These are phyloP conservation scores for Globisporangium echinulatum DNA, from an alignment of 352 stramenopile genomes.

Conservation along the genomic window DNA sequence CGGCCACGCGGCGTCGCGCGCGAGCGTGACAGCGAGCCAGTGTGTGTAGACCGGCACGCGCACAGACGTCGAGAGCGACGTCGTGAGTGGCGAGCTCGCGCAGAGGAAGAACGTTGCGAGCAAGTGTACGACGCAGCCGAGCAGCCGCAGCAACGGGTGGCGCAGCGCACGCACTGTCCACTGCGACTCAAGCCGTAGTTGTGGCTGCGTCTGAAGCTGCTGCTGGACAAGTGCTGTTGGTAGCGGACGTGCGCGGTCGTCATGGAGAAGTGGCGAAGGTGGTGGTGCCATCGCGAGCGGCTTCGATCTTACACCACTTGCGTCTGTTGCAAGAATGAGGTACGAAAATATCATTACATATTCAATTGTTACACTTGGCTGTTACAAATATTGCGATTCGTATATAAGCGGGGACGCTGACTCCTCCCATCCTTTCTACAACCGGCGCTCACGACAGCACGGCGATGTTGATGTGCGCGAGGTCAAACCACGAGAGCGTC, in stretches of 20 bases:
- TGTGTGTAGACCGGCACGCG: slow-evolving; percentile 37
- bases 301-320: too few species aligned
- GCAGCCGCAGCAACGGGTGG: slow-evolving; percentile 11
- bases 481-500: background rate
- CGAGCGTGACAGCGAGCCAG: slow-evolving; percentile 15
- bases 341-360: too few species aligned
- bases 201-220: too few species aligned
- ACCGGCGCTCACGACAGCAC: slow-evolving; percentile 2
- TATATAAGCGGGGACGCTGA: too few species aligned
- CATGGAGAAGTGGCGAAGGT: too few species aligned
- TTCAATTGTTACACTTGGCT: too few species aligned
- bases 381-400: too few species aligned
- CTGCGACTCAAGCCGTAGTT: slow-evolving; percentile 26
- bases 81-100: slow-evolving; percentile 33
- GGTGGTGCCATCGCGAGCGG: too few species aligned
- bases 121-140: slow-evolving; percentile 23
- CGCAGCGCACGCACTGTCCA: slow-evolving; percentile 40
- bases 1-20: slow-evolving; percentile 23
- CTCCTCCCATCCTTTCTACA: too few species aligned
- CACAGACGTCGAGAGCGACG: slow-evolving; percentile 20
- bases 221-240: too few species aligned
- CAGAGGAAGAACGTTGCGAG: slow-evolving; percentile 29
- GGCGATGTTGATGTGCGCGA: background rate
- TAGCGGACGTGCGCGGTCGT: too few species aligned
- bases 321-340: too few species aligned